Base-by-base conservation (phyloP, 495 filamentous ascomycete species). In the Aspergillus hancockii region DNA sequence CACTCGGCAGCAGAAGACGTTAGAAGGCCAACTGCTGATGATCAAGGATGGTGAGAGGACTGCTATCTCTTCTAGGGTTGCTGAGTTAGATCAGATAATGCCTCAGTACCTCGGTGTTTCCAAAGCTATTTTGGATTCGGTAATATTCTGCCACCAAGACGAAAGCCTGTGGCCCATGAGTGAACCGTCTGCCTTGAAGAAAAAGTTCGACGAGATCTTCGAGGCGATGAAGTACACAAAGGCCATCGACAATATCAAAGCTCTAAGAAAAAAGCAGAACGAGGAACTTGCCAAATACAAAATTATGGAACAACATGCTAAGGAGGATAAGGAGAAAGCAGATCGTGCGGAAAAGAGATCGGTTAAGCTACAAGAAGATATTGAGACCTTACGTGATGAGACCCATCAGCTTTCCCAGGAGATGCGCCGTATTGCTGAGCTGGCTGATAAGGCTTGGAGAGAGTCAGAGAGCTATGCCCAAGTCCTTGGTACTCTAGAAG, bases 111-210 rank as follows among this genome's bases (percentile, higher is more conserved):
- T 98, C 6, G 94, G 95, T 32, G 94, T 97, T 9, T 94, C 92
- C 4, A 86, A 88, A 57, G 92, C 94, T 9, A 84, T 98, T 14
- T 81, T 98, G 32, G 92, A 98, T 47, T 88, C 84, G 49, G 94
- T 98, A 67, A 97, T 98, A 63, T 98, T 98, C 74, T 98, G 94
- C 69, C 94, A 98, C 70, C 94, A 98, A 65, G 94, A 98, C 62
- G 94, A 98, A 59, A 97, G 93, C 55, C 71, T 98, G 47, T 98
- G 94, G 94, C 94, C 94, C 13, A 92, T 98, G 89, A 96, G 92
- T 65, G 91, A 95, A 66, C 91, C 93, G 0, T 71, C 78, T 0
- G 82, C 82, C 4, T 77, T 98, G 23, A 98, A 98, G 74, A 93
- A 94, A 75, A 86, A 83, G 38, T 98, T 98, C 55, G 94, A 98